phyloP scores from a whole-genome alignment of 148 eudicot species.

The Rhododendron simsii region DNA sequence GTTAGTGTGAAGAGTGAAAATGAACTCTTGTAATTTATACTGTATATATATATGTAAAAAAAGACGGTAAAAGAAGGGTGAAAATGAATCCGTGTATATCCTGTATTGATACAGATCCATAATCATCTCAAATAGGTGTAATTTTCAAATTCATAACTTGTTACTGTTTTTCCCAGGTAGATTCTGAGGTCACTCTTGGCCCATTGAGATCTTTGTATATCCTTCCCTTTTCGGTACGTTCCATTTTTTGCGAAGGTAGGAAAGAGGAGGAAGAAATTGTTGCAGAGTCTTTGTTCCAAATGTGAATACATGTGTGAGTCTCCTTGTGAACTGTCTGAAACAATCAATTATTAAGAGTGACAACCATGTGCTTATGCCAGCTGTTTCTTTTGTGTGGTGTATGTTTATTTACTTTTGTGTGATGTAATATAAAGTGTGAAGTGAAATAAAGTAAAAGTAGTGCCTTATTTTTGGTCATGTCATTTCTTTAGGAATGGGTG shows the following conservation, averaged over 20 bases:
- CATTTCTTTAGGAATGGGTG: too few relatives aligned
- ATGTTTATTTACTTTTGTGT: too few relatives aligned
- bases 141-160: neutral
- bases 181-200: neutral
- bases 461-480: too few relatives aligned
- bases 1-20: slow-evolving; percentile 11
- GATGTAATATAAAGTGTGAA: too few relatives aligned
- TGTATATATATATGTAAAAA: slow-evolving; percentile 10
- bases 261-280: neutral
- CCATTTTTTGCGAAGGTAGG: neutral
- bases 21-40: neutral
- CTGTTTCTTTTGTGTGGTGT: too few relatives aligned
- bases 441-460: too few relatives aligned
- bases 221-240: neutral
- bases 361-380: too few relatives aligned
- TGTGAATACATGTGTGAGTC: neutral
- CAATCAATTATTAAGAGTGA: too few relatives aligned
- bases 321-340: neutral
- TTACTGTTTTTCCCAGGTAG: neutral
- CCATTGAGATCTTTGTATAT: neutral
- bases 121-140: neutral
- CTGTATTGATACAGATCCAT: slow-evolving; percentile 7
- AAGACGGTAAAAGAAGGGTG: neutral
- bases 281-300: neutral
- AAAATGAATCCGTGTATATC: slow-evolving; percentile 12